These are phyloP conservation scores for Penicillium riverlandense DNA, from an alignment of 495 filamentous ascomycete genomes.

Conservation along the genomic window DNA sequence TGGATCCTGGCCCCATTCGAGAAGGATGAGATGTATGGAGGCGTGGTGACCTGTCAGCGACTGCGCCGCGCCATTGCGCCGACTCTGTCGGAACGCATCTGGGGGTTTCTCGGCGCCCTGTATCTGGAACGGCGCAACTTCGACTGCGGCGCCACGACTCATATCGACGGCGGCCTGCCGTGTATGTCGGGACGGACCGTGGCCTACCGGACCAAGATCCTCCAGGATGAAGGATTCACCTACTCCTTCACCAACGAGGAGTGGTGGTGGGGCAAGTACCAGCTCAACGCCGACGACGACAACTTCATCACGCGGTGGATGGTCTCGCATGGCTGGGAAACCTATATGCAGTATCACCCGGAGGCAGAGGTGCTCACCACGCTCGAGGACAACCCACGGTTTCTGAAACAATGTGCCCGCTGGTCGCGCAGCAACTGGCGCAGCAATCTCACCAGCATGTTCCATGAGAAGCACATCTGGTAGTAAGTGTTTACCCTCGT, in stretches of 20 bases:
- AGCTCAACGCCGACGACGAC: slow-evolving; percentile 77
- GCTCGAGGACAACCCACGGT: slow-evolving; percentile 64
- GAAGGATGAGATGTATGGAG: slow-evolving; percentile 61
- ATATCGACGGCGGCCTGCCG: slow-evolving; percentile 77
- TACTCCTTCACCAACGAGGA: slow-evolving; percentile 64
- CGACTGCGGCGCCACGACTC: slow-evolving; percentile 80
- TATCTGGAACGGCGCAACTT: slow-evolving; percentile 85
- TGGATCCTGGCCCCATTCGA: slow-evolving; percentile 87
- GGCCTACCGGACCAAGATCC: slow-evolving; percentile 72
- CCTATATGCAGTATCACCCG: slow-evolving; percentile 67
- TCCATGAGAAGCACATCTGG: slow-evolving; percentile 61
- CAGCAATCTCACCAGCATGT: slow-evolving; percentile 71
- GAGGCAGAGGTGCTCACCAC: slow-evolving; percentile 71
- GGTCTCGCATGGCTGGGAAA: slow-evolving; percentile 68
- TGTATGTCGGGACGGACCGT: slow-evolving; percentile 85
- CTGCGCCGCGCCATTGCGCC: slow-evolving; percentile 57
- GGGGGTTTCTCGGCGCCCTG: slow-evolving; percentile 70
- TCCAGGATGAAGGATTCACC: slow-evolving; percentile 70
- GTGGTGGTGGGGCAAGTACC: slow-evolving; percentile 60
- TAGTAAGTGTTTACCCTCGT: slow-evolving; percentile 41
- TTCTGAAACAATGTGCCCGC: slow-evolving; percentile 69
- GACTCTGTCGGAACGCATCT: slow-evolving; percentile 50
- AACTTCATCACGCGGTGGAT: slow-evolving; percentile 81
- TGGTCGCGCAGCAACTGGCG: slow-evolving; percentile 81
- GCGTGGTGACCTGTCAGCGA: slow-evolving; percentile 76